These are phyloP conservation scores for Lyophyllum decastes DNA, from an alignment of 768 basidiomycete genomes.

Conservation along the genomic window DNA sequence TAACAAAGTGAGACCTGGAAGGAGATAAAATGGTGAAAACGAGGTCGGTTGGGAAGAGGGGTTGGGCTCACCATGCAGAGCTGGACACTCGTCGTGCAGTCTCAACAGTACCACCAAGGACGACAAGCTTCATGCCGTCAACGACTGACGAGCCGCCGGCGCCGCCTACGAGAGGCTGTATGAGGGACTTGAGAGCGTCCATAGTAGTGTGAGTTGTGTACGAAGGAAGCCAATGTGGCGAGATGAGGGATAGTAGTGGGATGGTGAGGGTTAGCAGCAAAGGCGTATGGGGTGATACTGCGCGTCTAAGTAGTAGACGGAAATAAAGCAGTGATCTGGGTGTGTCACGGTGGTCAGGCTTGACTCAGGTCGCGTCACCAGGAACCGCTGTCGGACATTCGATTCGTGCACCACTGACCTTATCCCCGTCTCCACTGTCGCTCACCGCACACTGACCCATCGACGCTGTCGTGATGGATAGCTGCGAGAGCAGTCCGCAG, in stretches of 20 bases:
- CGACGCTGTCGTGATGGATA: background rate
- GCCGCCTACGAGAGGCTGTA: slow-evolving; percentile 78
- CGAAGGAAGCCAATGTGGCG: slow-evolving; percentile 23
- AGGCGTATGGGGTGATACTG: slow-evolving; percentile 11
- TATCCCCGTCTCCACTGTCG: background rate
- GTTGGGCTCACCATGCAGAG: slow-evolving; percentile 69
- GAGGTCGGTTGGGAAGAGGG: background rate
- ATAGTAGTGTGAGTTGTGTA: slow-evolving; percentile 34
- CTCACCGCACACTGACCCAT: background rate
- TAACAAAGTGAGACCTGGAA: slow-evolving; percentile 81
- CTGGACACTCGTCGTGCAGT: slow-evolving; percentile 81
- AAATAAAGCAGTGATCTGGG: slow-evolving; percentile 17
- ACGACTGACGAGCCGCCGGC: slow-evolving; percentile 76
- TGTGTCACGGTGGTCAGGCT: background rate
- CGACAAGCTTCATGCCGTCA: slow-evolving; percentile 89
- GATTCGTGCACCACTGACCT: background rate
- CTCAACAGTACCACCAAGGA: slow-evolving; percentile 85
- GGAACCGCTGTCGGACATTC: slow-evolving; percentile 12
- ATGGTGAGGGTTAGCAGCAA: slow-evolving; percentile 15
- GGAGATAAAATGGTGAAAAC: slow-evolving; percentile 9
- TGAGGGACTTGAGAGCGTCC: slow-evolving; percentile 82
- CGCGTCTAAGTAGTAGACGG: slow-evolving; percentile 16
- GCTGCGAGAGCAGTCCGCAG: background rate
- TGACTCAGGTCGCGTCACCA: slow-evolving; percentile 20
- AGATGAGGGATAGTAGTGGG: slow-evolving; percentile 5